phyloP scores from a whole-genome alignment of 352 stramenopile species.

The Phytopythium helicoides region DNA sequence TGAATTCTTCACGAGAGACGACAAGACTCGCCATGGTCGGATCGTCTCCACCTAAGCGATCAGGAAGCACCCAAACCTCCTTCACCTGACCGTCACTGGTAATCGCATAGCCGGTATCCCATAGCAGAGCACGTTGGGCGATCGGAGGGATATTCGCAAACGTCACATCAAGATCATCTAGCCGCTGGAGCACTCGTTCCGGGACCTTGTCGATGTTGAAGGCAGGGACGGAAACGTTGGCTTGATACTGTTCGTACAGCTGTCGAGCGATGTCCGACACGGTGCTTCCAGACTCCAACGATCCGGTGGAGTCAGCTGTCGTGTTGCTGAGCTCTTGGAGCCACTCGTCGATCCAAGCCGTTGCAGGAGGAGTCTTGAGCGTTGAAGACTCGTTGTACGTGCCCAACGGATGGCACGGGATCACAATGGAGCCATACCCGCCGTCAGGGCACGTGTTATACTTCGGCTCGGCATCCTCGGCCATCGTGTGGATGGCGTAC shows the following conservation, averaged over 20 bases:
- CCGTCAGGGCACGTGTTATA: constrained; percentile 17
- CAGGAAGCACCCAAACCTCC: constrained; percentile 13
- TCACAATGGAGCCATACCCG: constrained; percentile 18
- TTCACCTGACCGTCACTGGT: neutral
- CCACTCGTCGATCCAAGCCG: constrained; percentile 1
- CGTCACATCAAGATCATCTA: neutral
- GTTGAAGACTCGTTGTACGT: neutral
- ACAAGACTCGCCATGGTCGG: constrained; percentile 23
- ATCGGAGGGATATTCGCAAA: constrained; percentile 4
- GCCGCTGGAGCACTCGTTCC: neutral
- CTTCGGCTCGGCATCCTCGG: neutral
- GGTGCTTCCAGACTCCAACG: neutral
- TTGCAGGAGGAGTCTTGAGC: neutral
- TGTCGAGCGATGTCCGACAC: constrained; percentile 31
- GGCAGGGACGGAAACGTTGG: neutral
- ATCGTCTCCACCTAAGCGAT: constrained; percentile 1
- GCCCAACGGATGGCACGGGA: constrained; percentile 29
- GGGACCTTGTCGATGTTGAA: neutral
- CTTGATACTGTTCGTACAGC: constrained; percentile 13
- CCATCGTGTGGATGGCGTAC: constrained; percentile 18
- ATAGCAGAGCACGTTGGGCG: constrained; percentile 12
- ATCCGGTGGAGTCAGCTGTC: neutral
- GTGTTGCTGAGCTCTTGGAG: neutral
- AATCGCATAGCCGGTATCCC: constrained; percentile 8
- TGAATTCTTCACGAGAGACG: constrained; percentile 19